Evolutionary conservation across 345 rosid genomes (phyloP).

Genomic region (Murraya paniculata): DNA sequence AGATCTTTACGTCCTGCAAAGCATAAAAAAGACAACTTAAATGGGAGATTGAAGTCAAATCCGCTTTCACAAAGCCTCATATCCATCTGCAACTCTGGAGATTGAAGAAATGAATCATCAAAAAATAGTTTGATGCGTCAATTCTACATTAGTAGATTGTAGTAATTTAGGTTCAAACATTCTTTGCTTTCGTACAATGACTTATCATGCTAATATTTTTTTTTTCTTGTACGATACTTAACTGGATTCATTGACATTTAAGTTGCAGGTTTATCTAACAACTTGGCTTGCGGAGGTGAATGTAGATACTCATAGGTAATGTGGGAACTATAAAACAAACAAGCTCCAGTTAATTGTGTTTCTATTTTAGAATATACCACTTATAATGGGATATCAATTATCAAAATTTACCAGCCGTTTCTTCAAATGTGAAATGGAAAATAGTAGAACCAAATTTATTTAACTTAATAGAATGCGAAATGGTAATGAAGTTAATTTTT

Average conservation of each 20-base stretch:
- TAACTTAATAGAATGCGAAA: neutral
- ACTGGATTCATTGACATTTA: constrained; percentile 1
- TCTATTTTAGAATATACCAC: neutral
- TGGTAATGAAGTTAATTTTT: neutral
- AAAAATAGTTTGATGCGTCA: neutral
- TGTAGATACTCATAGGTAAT: constrained; percentile 60
- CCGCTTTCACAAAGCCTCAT: neutral
- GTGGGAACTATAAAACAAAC: neutral
- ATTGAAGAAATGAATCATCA: neutral
- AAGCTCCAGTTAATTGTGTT: neutral
- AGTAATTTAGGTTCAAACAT: neutral
- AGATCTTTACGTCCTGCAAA: neutral
- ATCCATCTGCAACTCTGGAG: neutral
- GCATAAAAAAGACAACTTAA: neutral
- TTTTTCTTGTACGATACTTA: neutral
- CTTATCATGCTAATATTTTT: neutral
- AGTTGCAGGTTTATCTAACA: constrained; percentile 61
- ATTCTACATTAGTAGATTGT: neutral
- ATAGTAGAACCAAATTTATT: neutral
- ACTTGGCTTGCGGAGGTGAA: constrained; percentile 86
- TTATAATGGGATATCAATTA: neutral
- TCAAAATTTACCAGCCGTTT: neutral
- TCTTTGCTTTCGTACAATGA: neutral
- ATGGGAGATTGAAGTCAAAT: neutral
- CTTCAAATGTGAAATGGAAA: neutral